A percentile compares a stretch with the other conserved stretches of the same genome.
Evolutionary conservation across 768 basidiomycete species (phyloP).

Genomic region (Piloderma croceum): DNA sequence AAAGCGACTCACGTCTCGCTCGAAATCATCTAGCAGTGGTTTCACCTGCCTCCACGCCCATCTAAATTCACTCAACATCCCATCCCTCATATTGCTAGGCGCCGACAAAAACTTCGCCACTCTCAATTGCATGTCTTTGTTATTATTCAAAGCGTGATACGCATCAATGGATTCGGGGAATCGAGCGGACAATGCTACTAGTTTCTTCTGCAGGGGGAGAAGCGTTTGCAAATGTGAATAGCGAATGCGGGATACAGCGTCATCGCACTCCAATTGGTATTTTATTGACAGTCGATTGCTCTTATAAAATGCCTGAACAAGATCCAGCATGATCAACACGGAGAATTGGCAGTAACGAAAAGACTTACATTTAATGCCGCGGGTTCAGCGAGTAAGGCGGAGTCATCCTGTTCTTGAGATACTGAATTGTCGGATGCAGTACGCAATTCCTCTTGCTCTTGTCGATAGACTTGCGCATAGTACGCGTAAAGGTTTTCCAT

Average conservation of each 20-base stretch:
- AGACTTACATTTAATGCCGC: slow-evolving; percentile 17
- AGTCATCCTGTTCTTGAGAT: too few species aligned
- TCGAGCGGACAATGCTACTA: slow-evolving; percentile 19
- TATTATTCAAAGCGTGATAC: slow-evolving; percentile 25
- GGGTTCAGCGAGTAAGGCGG: too few species aligned
- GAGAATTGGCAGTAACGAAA: not conserved
- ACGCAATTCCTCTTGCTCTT: slow-evolving; percentile 26
- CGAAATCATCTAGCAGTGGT: slow-evolving; percentile 36
- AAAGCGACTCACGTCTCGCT: slow-evolving; percentile 41
- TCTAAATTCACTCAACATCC: slow-evolving; percentile 40
- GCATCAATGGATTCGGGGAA: slow-evolving; percentile 27
- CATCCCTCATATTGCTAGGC: slow-evolving; percentile 33
- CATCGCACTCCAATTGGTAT: slow-evolving; percentile 21
- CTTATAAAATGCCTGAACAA: slow-evolving; percentile 19
- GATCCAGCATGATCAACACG: not conserved
- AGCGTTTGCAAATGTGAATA: slow-evolving; percentile 26
- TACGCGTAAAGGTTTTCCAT: slow-evolving; percentile 25
- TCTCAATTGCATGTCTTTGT: slow-evolving; percentile 43
- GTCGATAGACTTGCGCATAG: slow-evolving; percentile 25
- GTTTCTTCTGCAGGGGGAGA: slow-evolving; percentile 11
- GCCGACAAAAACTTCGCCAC: slow-evolving; percentile 41
- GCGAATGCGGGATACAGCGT: slow-evolving; percentile 23
- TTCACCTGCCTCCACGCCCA: slow-evolving; percentile 49
- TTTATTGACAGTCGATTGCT: slow-evolving; percentile 14
- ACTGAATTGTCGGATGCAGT: slow-evolving; percentile 18